Conservation (phyloP, 352 stramenopile species). For the Phytophthora gonapodyides region DNA sequence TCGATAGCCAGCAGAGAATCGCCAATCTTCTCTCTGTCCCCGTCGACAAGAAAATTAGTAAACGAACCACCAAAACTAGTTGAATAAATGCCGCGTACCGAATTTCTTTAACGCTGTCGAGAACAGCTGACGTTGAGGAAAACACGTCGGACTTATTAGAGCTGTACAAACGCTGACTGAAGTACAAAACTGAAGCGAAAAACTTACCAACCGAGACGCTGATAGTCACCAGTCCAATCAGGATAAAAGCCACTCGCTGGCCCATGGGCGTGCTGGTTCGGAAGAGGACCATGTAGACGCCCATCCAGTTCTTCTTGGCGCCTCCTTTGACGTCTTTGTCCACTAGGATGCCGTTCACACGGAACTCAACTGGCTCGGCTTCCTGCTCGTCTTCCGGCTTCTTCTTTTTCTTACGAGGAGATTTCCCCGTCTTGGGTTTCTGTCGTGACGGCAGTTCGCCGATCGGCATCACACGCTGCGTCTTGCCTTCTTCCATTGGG, state of each 20-base stretch:
- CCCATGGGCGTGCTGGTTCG: slow-evolving; percentile 71
- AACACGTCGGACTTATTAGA: too few species aligned
- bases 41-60: slow-evolving; percentile 7
- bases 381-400: slow-evolving; percentile 29
- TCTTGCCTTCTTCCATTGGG: slow-evolving; percentile 12
- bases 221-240: slow-evolving; percentile 73
- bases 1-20: slow-evolving; percentile 71
- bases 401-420: slow-evolving; percentile 38
- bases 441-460: slow-evolving; percentile 29
- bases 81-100: slow-evolving; percentile 31
- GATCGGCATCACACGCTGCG: slow-evolving; percentile 30
- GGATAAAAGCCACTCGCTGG: slow-evolving; percentile 63
- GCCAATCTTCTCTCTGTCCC: slow-evolving; percentile 56
- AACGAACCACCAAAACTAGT: background rate
- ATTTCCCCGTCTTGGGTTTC: slow-evolving; percentile 28
- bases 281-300: slow-evolving; percentile 77
- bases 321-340: slow-evolving; percentile 70
- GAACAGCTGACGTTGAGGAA: slow-evolving; percentile 44
- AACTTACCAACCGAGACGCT: slow-evolving; percentile 65
- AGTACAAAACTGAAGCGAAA: slow-evolving; percentile 7
- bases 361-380: slow-evolving; percentile 41
- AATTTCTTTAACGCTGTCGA: slow-evolving; percentile 75
- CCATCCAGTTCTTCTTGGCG: slow-evolving; percentile 64
- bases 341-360: slow-evolving; percentile 71
- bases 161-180: too few species aligned